phyloP scores from a whole-genome alignment of 768 basidiomycete genomes.

The Rhodotorula toruloides region DNA sequence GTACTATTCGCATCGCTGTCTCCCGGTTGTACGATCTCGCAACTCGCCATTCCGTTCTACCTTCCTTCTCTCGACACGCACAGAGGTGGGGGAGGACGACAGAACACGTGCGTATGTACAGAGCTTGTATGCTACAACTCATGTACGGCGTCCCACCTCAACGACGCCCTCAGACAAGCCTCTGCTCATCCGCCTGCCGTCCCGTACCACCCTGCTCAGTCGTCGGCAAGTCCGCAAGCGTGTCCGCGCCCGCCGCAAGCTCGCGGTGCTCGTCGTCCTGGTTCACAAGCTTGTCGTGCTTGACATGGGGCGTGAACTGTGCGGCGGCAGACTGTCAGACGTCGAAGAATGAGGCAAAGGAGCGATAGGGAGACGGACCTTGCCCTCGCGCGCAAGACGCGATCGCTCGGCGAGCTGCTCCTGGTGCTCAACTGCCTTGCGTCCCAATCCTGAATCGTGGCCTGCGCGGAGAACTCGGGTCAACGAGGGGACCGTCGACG shows the following conservation, averaged over 20 bases:
- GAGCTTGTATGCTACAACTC: too few relatives aligned
- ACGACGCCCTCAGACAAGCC: too few relatives aligned
- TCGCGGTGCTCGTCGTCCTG: conserved; percentile 10
- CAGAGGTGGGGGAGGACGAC: not conserved
- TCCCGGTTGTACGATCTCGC: not conserved
- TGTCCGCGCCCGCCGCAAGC: too few relatives aligned
- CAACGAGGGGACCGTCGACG: too few relatives aligned
- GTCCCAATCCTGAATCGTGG: conserved; percentile 1
- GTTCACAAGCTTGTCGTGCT: conserved; percentile 16
- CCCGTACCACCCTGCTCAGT: not conserved
- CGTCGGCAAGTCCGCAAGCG: not conserved
- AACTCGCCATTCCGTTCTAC: not conserved
- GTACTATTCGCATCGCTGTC: not conserved
- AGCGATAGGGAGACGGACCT: too few relatives aligned
- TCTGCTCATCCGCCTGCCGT: not conserved
- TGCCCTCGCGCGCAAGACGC: conserved; percentile 11
- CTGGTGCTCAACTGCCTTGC: conserved; percentile 13
- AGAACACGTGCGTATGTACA: not conserved
- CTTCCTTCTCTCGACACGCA: not conserved
- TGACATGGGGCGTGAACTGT: conserved; percentile 16
- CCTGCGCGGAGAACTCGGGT: too few relatives aligned
- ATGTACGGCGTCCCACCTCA: too few relatives aligned
- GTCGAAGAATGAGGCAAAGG: too few relatives aligned
- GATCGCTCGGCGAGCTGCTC: conserved; percentile 21
- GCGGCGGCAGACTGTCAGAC: too few relatives aligned